Evolutionary conservation across 345 rosid genomes (phyloP).

Genomic region (Lepidium aucheri): DNA sequence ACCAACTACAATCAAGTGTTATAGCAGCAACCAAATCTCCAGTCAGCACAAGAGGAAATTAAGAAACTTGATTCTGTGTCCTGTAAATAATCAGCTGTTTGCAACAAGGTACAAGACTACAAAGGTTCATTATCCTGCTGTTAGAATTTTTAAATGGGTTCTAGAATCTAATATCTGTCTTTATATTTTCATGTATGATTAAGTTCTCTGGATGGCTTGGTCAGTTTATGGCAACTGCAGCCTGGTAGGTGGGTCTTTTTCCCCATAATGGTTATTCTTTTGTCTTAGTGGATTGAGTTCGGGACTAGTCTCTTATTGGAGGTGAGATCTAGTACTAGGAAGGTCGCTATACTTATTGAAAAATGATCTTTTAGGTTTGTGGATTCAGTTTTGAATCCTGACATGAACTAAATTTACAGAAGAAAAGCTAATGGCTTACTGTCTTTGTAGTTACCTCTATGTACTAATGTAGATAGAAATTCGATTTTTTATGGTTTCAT

Average conservation of each 20-base stretch:
- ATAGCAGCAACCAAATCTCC: slow-evolving; percentile 53
- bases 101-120: slow-evolving; percentile 56
- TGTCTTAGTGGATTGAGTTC: background rate
- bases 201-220: slow-evolving; percentile 54
- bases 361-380: background rate
- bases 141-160: background rate
- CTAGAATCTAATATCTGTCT: slow-evolving; percentile 18
- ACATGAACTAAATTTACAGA: background rate
- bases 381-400: background rate
- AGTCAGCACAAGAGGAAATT: slow-evolving; percentile 95
- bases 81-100: slow-evolving; percentile 71
- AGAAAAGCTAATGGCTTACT: background rate
- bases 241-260: slow-evolving; percentile 35
- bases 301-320: background rate
- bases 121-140: background rate
- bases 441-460: background rate
- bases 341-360: background rate
- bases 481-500: background rate
- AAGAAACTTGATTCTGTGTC: slow-evolving; percentile 67
- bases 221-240: slow-evolving; percentile 51
- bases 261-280: background rate
- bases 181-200: slow-evolving; percentile 8
- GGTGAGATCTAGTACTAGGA: background rate
- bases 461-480: no score
- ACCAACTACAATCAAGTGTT: slow-evolving; percentile 43